A percentile compares a stretch with the other conserved stretches of the same genome.
Conservation (phyloP, 441 rosid species). For the Croton laevigatus region DNA sequence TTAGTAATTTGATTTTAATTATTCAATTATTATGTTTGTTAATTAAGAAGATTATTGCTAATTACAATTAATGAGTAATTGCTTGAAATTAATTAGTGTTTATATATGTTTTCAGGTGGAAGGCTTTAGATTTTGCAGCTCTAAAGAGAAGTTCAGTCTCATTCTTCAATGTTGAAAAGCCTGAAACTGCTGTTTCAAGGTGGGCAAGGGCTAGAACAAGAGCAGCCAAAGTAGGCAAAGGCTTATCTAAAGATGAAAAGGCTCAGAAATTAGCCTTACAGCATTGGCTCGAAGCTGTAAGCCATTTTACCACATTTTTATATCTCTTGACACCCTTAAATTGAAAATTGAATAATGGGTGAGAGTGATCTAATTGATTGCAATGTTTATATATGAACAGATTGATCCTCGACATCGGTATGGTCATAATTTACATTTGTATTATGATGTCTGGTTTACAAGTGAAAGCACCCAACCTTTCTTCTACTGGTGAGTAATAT, state of each 20-base stretch:
- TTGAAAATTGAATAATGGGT: neutral
- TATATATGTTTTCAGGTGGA: conserved; percentile 58
- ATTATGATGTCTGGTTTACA: conserved; percentile 77
- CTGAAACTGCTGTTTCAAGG: conserved; percentile 82
- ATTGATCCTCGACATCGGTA: conserved; percentile 95
- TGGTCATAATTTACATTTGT: conserved; percentile 86
- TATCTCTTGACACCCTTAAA: neutral
- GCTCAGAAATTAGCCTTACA: conserved; percentile 92
- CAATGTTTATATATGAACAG: conserved; percentile 31
- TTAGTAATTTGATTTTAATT: conserved; percentile 23
- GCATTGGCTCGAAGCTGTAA: conserved; percentile 98
- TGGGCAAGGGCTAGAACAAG: conserved; percentile 94
- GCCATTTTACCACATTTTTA: conserved; percentile 17
- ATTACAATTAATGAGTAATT: too few species aligned
- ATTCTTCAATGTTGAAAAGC: conserved; percentile 76
- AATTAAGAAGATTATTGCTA: too few species aligned
- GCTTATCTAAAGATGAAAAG: conserved; percentile 75
- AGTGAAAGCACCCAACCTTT: conserved; percentile 84
- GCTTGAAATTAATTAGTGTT: neutral
- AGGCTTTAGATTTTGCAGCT: conserved; percentile 91
- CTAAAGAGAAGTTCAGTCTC: conserved; percentile 85
- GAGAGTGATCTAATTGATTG: neutral
- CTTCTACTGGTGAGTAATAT: conserved; percentile 74
- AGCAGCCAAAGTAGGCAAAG: conserved; percentile 97
- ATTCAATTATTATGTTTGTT: neutral